A percentile compares a stretch with the other conserved stretches of the same genome.
Evolutionary conservation across 805 yeast species (phyloP).

Genomic region (Jamesozyma rosinii): DNA sequence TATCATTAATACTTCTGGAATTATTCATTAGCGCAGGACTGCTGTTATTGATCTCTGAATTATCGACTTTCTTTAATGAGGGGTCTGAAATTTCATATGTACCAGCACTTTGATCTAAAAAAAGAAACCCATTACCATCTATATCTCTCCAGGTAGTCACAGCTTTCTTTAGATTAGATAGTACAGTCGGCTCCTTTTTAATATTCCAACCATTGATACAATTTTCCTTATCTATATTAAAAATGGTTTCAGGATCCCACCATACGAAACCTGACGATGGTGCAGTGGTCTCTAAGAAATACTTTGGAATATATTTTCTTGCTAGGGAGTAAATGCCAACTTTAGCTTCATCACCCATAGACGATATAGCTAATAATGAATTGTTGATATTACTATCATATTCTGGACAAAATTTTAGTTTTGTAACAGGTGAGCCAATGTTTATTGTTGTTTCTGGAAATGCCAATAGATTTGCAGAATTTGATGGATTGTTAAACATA

Average conservation of each 20-base stretch:
- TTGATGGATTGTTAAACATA: conserved; percentile 31
- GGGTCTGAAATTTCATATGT: conserved; percentile 11
- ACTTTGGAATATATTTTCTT: conserved; percentile 63
- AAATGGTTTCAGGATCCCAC: conserved; percentile 29
- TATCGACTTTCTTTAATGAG: not conserved
- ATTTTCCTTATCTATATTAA: conserved; percentile 28
- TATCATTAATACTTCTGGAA: not conserved
- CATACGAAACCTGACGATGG: conserved; percentile 30
- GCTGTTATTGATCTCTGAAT: not conserved
- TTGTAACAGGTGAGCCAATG: conserved; percentile 71
- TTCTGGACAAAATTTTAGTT: conserved; percentile 30
- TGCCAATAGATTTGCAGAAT: conserved; percentile 8
- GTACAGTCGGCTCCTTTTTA: conserved; percentile 24
- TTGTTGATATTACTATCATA: conserved; percentile 34
- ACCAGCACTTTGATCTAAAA: conserved; percentile 23
- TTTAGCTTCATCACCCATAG: conserved; percentile 58
- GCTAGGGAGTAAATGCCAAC: conserved; percentile 61
- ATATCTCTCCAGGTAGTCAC: conserved; percentile 31
- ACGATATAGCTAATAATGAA: conserved; percentile 66
- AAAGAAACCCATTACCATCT: conserved; percentile 29
- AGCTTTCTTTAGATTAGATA: conserved; percentile 23
- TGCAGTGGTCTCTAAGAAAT: conserved; percentile 29
- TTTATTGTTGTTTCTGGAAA: conserved; percentile 63
- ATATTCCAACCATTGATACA: conserved; percentile 29
- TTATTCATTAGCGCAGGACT: not conserved